Conservation (phyloP, 202 grass and related monocot genomes). For the Panicum virgatum region DNA sequence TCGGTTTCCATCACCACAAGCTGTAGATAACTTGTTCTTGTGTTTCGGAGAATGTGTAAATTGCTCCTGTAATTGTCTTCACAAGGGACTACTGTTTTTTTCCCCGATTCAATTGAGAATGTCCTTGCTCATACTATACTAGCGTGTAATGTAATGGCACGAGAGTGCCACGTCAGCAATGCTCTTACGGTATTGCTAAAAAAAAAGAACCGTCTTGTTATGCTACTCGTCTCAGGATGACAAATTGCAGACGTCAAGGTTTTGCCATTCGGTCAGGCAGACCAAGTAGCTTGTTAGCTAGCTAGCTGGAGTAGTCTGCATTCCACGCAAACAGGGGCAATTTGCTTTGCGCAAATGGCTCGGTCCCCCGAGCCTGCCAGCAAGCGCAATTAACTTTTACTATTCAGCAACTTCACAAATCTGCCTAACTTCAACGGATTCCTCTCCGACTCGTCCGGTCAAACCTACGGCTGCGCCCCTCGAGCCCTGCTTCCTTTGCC, state of each 20-base stretch:
- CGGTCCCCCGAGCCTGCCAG: not conserved
- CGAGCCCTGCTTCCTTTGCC: not conserved
- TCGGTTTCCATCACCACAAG: not conserved
- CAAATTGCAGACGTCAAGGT: not conserved
- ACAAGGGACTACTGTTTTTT: not conserved
- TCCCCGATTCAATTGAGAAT: not conserved
- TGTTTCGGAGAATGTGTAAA: not conserved
- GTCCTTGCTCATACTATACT: not conserved
- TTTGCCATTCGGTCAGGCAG: not conserved
- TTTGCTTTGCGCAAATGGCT: not conserved
- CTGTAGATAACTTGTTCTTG: constrained; percentile 27
- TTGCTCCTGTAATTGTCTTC: not conserved
- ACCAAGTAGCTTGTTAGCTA: not conserved
- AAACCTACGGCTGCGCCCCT: not conserved
- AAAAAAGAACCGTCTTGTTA: not conserved
- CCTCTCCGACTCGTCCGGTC: not conserved
- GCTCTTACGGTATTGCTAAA: not conserved
- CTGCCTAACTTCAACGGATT: not conserved
- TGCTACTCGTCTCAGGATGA: not conserved
- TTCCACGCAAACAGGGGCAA: constrained; percentile 12
- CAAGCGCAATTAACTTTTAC: not conserved
- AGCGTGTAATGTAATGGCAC: not conserved
- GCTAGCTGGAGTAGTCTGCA: not conserved
- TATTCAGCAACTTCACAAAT: not conserved
- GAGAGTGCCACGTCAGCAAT: not conserved